Conservation (phyloP, 805 yeast genomes). For the Sungouiella blattae region DNA sequence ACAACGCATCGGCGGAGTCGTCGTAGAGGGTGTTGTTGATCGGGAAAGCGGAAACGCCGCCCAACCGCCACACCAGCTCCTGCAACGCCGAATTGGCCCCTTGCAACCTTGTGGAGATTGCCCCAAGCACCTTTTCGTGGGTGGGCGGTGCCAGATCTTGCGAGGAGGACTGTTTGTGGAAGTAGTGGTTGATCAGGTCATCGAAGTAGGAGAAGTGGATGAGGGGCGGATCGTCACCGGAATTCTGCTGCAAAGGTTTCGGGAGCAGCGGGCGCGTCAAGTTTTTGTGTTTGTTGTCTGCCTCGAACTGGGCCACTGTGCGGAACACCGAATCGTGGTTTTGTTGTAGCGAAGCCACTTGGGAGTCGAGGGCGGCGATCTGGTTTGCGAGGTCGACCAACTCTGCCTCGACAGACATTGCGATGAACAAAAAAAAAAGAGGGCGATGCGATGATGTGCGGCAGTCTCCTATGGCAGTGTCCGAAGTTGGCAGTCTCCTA, state of each 20-base stretch:
- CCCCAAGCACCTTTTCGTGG: slow-evolving; percentile 6
- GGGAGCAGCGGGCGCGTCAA: slow-evolving; percentile 7
- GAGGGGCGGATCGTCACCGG: slow-evolving; percentile 15
- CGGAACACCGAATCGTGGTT: slow-evolving; percentile 8
- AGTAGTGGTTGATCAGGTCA: slow-evolving; percentile 14
- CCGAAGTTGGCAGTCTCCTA: too few species aligned
- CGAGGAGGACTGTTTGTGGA: too few species aligned
- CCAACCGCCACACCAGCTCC: slow-evolving; percentile 47
- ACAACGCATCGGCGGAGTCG: slow-evolving; percentile 21
- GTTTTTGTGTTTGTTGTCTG: slow-evolving; percentile 10
- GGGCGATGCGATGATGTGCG: too few species aligned
- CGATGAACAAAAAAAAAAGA: too few species aligned
- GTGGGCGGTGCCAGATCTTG: slow-evolving; percentile 1
- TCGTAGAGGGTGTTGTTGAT: slow-evolving; percentile 35
- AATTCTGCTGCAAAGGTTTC: too few species aligned
- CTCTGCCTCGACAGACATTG: slow-evolving; percentile 5
- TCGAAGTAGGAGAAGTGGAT: slow-evolving; percentile 16
- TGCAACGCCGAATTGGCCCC: slow-evolving; percentile 18
- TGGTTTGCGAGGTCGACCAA: slow-evolving; percentile 8
- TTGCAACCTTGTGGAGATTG: slow-evolving; percentile 8
- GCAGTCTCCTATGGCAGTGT: background rate
- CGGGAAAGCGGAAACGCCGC: slow-evolving; percentile 51
- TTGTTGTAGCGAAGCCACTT: slow-evolving; percentile 10
- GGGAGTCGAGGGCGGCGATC: slow-evolving; percentile 10
- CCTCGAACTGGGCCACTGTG: slow-evolving; percentile 12